Base-by-base conservation (phyloP, 352 stramenopile genomes). In the Phytopythium kandeliae region DNA sequence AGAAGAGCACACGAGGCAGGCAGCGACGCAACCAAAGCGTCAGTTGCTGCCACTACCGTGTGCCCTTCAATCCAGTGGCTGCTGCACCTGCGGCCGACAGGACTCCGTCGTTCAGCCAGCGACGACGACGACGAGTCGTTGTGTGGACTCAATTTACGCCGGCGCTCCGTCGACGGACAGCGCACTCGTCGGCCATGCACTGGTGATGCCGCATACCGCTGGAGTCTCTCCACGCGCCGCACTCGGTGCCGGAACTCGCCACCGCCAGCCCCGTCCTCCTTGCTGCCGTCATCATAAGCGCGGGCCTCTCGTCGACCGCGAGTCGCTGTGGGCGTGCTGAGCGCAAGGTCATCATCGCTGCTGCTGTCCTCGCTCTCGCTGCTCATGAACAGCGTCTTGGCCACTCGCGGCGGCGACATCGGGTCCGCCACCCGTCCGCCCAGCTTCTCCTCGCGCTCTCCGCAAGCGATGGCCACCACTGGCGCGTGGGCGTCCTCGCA, bases 311-410 rank as follows among this genome's bases (percentile, higher is more conserved):
- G 24, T 13, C 31, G 2, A 4, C 9, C 17, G 9, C 38, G 38
- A n/a, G 12, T 17, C 15, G 11, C 17, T 1, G 11, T 46, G 9
- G 40, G 62, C 19, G 43, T 42, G 12, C 48, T 52, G 22, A 43
- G 40, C 13, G 41, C 11, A 15, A 26, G 4, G 10, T 26, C n/a
- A 7, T 43, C 37, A 0, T 25, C 37, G 37, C n/a, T 26, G 37
- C 26, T 34, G 41, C 41, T 56, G 17, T 54, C 49, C 6, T 65
- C 51, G 19, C 71, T 57, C 21, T 64, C 65, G 42, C 63, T 74
- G 48, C 54, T 79, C 35, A 62, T 52, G 26, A 64, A 69, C 37
- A 83, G 24, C 25, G 54, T 58, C 51, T 79, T 80, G 26, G 58
- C 52, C 13, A 83, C 59, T 30, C 53, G 54, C 28, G 55, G 55